phyloP scores from a whole-genome alignment of 2,329 filamentous ascomycete species.

The Colletotrichum sp. region DNA sequence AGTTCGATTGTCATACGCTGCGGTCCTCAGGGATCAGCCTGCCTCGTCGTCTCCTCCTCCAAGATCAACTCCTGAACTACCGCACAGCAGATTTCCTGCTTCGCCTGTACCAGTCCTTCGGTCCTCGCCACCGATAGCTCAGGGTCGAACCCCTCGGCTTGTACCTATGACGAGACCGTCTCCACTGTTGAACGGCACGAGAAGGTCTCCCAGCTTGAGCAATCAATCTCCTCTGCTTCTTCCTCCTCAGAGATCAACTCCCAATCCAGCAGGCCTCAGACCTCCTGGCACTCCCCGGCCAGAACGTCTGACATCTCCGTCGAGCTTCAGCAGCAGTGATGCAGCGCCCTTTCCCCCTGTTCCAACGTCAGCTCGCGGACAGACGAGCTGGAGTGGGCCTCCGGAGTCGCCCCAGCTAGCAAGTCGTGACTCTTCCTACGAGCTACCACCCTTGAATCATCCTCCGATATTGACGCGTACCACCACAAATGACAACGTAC shows the following conservation, averaged over 20 bases:
- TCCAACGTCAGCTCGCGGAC: not conserved
- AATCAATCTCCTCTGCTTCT: not conserved
- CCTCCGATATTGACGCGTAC: not conserved
- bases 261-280: not conserved
- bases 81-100: not conserved
- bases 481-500: not conserved
- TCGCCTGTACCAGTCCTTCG: not conserved
- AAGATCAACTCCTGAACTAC: not conserved
- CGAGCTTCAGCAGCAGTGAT: not conserved
- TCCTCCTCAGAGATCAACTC: not conserved
- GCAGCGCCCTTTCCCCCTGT: not conserved
- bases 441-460: not conserved
- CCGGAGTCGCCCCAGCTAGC: not conserved
- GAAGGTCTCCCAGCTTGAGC: not conserved
- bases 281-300: not conserved
- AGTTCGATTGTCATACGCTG: not conserved
- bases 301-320: not conserved
- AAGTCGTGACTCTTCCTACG: not conserved
- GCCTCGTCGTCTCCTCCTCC: not conserved
- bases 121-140: not conserved
- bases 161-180: not conserved
- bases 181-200: not conserved
- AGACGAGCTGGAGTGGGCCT: not conserved
- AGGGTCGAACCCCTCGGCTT: not conserved
- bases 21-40: not conserved